Conservation (phyloP, 495 filamentous ascomycete species). For the Tuber magnatum region DNA sequence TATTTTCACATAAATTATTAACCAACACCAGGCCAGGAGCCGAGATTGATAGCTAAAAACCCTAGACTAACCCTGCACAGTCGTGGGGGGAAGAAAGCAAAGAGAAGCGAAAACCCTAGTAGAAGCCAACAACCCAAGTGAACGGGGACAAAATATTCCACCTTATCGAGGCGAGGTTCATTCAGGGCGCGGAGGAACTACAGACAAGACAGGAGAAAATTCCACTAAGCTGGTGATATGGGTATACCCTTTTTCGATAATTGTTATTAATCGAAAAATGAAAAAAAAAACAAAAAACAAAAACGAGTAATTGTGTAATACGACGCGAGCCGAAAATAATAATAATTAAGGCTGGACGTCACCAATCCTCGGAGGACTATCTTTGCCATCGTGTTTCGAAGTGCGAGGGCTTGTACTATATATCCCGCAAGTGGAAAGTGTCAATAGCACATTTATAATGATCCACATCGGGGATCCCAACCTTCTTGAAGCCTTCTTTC, state of each 20-base stretch:
- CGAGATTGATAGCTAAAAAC: background rate
- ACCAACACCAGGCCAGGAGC: background rate
- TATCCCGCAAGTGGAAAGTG: background rate
- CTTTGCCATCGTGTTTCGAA: slow-evolving; percentile 24
- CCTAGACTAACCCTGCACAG: background rate
- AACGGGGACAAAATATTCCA: background rate
- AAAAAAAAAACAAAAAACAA: slow-evolving; percentile 2
- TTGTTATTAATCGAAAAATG: background rate
- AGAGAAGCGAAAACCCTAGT: background rate
- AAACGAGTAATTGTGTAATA: background rate
- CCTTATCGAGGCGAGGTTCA: background rate
- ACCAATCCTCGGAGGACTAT: slow-evolving; percentile 31
- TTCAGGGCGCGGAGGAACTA: background rate
- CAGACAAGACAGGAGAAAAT: background rate
- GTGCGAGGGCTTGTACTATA: slow-evolving; percentile 29
- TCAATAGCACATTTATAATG: background rate
- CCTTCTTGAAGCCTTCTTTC: slow-evolving; percentile 39
- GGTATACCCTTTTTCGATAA: background rate
- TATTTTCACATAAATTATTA: background rate
- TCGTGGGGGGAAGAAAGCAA: background rate
- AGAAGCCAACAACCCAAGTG: background rate
- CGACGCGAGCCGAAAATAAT: slow-evolving; percentile 10
- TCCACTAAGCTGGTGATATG: background rate
- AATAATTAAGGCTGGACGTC: slow-evolving; percentile 16
- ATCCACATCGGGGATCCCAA: background rate